phyloP scores from a whole-genome alignment of 495 filamentous ascomycete genomes.

The Hypoxylon fragiforme region DNA sequence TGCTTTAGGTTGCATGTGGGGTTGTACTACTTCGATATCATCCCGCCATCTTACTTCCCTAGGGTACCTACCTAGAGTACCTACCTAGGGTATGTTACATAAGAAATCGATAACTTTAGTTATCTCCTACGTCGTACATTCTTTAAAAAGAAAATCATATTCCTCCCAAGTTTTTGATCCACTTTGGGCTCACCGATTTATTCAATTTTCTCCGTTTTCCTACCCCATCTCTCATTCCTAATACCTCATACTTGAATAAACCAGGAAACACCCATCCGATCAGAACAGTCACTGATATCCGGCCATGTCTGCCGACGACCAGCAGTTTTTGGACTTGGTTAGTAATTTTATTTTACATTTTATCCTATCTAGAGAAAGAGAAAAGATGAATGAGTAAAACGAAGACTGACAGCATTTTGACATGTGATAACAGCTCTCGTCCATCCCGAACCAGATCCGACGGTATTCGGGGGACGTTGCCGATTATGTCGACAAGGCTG shows the following conservation, averaged over 20 bases:
- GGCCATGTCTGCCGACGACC: conserved; percentile 64
- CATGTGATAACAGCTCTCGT: conserved; percentile 62
- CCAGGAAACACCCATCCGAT: background rate
- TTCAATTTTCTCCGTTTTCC: too few relatives aligned
- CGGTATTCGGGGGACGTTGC: conserved; percentile 67
- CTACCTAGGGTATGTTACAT: too few relatives aligned
- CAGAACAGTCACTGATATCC: background rate
- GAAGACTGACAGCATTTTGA: conserved; percentile 10
- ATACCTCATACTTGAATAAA: background rate
- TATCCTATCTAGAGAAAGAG: background rate
- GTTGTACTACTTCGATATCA: too few relatives aligned
- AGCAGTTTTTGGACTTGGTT: conserved; percentile 64
- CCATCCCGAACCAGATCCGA: conserved; percentile 70
- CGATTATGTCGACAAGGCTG: conserved; percentile 73
- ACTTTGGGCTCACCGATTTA: too few relatives aligned
- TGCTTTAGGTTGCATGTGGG: too few relatives aligned
- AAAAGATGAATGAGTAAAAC: background rate
- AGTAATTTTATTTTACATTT: conserved; percentile 33
- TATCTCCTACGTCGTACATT: too few relatives aligned
- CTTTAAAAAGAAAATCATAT: too few relatives aligned
- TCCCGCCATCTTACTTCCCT: too few relatives aligned
- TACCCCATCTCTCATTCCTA: background rate
- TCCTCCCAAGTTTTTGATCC: background rate
- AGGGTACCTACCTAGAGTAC: too few relatives aligned
- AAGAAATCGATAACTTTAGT: too few relatives aligned